Evolutionary conservation across 768 basidiomycete genomes (phyloP).

Genomic region (Leccinum truebloodii): DNA sequence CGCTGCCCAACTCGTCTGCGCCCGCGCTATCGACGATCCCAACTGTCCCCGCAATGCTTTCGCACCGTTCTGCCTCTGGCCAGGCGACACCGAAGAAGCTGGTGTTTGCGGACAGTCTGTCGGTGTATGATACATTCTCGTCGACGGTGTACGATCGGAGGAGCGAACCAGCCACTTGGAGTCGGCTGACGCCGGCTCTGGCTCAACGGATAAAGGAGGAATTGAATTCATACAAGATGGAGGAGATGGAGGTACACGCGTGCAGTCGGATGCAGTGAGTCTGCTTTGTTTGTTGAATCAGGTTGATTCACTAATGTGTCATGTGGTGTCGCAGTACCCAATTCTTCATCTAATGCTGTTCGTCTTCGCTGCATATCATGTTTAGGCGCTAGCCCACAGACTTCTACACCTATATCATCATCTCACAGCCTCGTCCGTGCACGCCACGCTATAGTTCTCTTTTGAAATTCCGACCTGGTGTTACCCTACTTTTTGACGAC

Average conservation of each 20-base stretch:
- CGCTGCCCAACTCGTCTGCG: slow-evolving; percentile 86
- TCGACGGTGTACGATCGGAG: slow-evolving; percentile 88
- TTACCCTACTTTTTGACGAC: slow-evolving; percentile 23
- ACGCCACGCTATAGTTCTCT: slow-evolving; percentile 22
- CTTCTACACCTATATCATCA: slow-evolving; percentile 26
- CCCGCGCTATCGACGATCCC: slow-evolving; percentile 73
- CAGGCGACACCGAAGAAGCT: slow-evolving; percentile 75
- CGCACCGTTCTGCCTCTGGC: slow-evolving; percentile 74
- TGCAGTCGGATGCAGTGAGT: slow-evolving; percentile 88
- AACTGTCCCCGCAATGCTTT: slow-evolving; percentile 48
- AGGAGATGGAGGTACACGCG: slow-evolving; percentile 99
- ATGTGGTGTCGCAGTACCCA: slow-evolving; percentile 58
- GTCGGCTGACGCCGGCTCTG: slow-evolving; percentile 88
- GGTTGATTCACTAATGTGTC: background rate
- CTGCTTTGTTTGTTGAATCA: background rate
- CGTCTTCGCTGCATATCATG: slow-evolving; percentile 27
- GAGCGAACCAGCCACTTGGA: slow-evolving; percentile 97
- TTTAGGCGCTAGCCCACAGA: slow-evolving; percentile 33
- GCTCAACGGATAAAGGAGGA: slow-evolving; percentile 98
- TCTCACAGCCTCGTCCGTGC: slow-evolving; percentile 13
- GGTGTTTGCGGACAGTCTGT: slow-evolving; percentile 88
- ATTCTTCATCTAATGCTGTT: slow-evolving; percentile 72
- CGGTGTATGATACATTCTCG: slow-evolving; percentile 97
- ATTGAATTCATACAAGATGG: slow-evolving; percentile 98
- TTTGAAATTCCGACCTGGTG: slow-evolving; percentile 26